phyloP scores from a whole-genome alignment of 208 protist species.

The Novymonas esmeraldas region DNA sequence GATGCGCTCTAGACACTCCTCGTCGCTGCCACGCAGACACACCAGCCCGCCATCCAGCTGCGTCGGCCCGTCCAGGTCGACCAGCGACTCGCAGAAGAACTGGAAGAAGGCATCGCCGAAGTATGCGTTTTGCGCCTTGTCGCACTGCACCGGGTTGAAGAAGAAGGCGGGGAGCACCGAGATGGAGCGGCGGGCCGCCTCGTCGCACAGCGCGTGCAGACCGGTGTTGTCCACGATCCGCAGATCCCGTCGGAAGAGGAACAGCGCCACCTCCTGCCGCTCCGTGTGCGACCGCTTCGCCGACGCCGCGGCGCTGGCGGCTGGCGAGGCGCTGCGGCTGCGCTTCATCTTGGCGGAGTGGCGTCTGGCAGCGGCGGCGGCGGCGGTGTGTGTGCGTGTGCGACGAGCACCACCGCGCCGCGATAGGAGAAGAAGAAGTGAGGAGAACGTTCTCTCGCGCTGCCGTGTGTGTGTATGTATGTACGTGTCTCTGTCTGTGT shows the following conservation, averaged over 20 bases:
- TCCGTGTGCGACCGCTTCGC: constrained; percentile 21
- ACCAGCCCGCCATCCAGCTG: constrained; percentile 64
- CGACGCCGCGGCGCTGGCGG: not conserved
- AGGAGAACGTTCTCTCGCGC: constrained; percentile 9
- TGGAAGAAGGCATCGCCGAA: constrained; percentile 71
- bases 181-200: constrained; percentile 25
- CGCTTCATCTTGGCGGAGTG: constrained; percentile 17
- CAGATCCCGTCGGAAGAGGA: constrained; percentile 77
- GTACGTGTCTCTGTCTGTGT: not conserved
- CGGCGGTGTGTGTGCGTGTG: not conserved
- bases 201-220: constrained; percentile 40
- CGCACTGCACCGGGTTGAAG: constrained; percentile 76
- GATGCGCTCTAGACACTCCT: constrained; percentile 46
- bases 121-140: constrained; percentile 63
- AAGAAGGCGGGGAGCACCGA: constrained; percentile 71
- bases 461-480: not conserved
- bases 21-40: constrained; percentile 63
- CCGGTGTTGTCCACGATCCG: constrained; percentile 75
- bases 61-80: constrained; percentile 47
- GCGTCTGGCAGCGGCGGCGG: not conserved
- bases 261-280: constrained; percentile 46
- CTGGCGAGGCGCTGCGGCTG: constrained; percentile 24
- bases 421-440: constrained; percentile 21
- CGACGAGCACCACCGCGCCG: constrained; percentile 10
- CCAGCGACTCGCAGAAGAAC: constrained; percentile 70